Conservation (phyloP, 768 basidiomycete genomes). For the Boletus vermiculosoides region DNA sequence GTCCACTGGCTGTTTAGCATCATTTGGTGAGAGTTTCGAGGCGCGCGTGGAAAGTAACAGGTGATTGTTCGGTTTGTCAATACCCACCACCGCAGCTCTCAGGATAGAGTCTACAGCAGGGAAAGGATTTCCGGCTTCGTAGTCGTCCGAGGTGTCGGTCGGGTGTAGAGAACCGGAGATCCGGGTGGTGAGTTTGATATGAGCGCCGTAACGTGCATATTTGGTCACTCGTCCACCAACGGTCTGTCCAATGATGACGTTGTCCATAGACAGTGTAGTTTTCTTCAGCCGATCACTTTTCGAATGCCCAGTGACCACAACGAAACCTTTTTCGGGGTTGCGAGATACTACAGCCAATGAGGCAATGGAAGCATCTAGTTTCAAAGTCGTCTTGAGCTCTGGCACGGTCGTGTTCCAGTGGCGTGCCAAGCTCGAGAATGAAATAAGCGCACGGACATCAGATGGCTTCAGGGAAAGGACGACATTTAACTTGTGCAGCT, state of each 20-base stretch:
- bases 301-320: slow-evolving; percentile 77
- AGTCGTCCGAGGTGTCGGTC: slow-evolving; percentile 82
- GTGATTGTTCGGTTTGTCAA: slow-evolving; percentile 65
- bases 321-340: slow-evolving; percentile 80
- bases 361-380: slow-evolving; percentile 65
- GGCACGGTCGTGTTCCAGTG: slow-evolving; percentile 63
- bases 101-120: slow-evolving; percentile 65
- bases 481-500: slow-evolving; percentile 84
- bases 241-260: slow-evolving; percentile 66
- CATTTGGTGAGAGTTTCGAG: slow-evolving; percentile 63
- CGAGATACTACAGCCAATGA: slow-evolving; percentile 88
- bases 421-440: slow-evolving; percentile 84
- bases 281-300: slow-evolving; percentile 54
- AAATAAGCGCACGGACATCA: slow-evolving; percentile 75
- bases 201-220: slow-evolving; percentile 67
- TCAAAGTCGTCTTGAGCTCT: slow-evolving; percentile 61
- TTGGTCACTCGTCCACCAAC: slow-evolving; percentile 79
- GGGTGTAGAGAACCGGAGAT: slow-evolving; percentile 79
- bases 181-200: slow-evolving; percentile 70
- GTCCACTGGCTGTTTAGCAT: slow-evolving; percentile 53
- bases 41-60: slow-evolving; percentile 78
- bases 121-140: slow-evolving; percentile 53
- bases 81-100: slow-evolving; percentile 65
- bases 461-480: slow-evolving; percentile 71
- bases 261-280: slow-evolving; percentile 58